These are phyloP conservation scores for Candida neerlandica DNA, from an alignment of 1,139 yeast genomes.

Conservation along the genomic window DNA sequence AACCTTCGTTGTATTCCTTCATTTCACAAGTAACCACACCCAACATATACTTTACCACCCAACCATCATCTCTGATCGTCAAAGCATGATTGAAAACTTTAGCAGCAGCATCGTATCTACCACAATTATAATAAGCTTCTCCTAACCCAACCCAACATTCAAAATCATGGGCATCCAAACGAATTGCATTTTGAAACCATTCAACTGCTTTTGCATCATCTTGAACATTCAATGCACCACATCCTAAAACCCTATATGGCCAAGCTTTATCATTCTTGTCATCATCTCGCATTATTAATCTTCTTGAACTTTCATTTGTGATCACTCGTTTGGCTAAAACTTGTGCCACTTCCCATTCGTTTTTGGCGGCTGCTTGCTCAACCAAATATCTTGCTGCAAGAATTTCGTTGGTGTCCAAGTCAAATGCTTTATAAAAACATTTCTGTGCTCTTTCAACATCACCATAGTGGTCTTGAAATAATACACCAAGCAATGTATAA, in stretches of 20 bases:
- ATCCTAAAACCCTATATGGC: constrained; percentile 90
- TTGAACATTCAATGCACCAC: constrained; percentile 70
- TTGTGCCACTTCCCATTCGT: constrained; percentile 88
- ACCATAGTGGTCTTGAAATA: constrained; percentile 58
- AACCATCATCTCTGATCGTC: constrained; percentile 42
- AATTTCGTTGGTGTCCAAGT: constrained; percentile 75
- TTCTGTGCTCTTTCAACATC: constrained; percentile 76
- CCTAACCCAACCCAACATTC: constrained; percentile 94
- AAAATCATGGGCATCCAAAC: constrained; percentile 65
- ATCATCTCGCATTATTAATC: constrained; percentile 44
- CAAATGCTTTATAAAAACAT: constrained; percentile 89
- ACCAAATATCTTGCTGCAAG: constrained; percentile 76
- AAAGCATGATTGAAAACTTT: constrained; percentile 77
- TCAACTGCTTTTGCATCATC: constrained; percentile 82
- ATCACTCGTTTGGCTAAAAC: constrained; percentile 66
- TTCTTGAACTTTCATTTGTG: constrained; percentile 61
- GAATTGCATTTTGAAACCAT: constrained; percentile 83
- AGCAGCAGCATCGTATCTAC: constrained; percentile 82
- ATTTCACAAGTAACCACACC: constrained; percentile 60
- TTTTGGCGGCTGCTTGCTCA: constrained; percentile 59
- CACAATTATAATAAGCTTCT: constrained; percentile 85
- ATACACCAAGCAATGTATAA: constrained; percentile 75
- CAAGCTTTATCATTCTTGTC: constrained; percentile 51
- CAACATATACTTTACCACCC: constrained; percentile 67
- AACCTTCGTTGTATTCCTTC: constrained; percentile 42